Base-by-base conservation (phyloP, 2,329 filamentous ascomycete genomes). In the Talaromyces sp. region DNA sequence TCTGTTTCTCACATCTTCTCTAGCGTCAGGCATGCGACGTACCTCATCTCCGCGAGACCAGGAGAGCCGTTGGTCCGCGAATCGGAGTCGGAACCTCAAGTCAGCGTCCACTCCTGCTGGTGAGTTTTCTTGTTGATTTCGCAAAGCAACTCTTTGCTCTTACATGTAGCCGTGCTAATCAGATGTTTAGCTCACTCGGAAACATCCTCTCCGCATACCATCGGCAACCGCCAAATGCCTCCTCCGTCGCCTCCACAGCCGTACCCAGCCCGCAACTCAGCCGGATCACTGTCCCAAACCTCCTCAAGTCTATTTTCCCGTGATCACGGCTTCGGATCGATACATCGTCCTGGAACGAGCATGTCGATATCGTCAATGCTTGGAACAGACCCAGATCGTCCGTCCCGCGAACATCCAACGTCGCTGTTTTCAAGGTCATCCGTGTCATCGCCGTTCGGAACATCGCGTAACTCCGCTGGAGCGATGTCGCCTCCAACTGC, bases 291-390 rank as follows among this genome's bases (percentile, higher is more conserved):
- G 67, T 73, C 72, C 63, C 77, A 71, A 61, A 72, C 73, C 62
- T 70, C 76, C 31, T 70, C 77, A 58, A 73, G 74, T 33, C 74
- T 77, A 61, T 71, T 75, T 58, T 77, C 79, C 64, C 83, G 86
- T 70, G 86, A 89, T 67, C 77, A 84, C 55, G 81, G 84, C 56
- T 76, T 79, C 18, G 78, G 77, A 23, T 78, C 82, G 23, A 74
- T 79, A 62, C 80, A 84, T 72, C 81, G 86, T 64, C 83, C 84
- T 12, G 83, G 83, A 59, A 84, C 84, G 70, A 87, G 85, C 76
- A 90, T 90, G 87, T 89, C 88, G 54, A 90, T 90, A 74, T 88
- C 86, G n/a, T 87, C 87, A 50, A 84, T 91, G 75, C 82, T 90
- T 64, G 88, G 87, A 64, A 80, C 79, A 12, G 81, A 83, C 67